These are phyloP conservation scores for Phaeolepiota aurea DNA, from an alignment of 768 basidiomycete species.

Conservation along the genomic window DNA sequence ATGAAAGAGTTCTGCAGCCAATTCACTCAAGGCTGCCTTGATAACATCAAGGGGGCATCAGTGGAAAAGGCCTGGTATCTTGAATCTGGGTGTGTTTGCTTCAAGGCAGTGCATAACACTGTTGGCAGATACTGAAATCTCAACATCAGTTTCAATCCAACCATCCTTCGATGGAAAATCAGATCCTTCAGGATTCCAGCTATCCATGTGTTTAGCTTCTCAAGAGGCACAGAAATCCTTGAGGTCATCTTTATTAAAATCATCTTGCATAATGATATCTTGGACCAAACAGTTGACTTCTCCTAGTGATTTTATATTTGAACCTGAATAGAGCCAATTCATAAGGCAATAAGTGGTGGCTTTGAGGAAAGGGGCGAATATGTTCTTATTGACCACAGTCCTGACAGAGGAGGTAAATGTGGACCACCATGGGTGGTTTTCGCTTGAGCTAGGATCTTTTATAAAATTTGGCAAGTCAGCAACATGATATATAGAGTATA, in stretches of 20 bases:
- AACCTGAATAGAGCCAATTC: conserved; percentile 8
- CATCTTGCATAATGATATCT: conserved; percentile 13
- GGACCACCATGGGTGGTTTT: not conserved
- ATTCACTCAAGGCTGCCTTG: not conserved
- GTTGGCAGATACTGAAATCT: not conserved
- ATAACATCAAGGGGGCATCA: conserved; percentile 4
- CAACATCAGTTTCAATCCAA: not conserved
- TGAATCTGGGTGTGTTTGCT: not conserved
- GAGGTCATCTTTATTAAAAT: conserved; percentile 15
- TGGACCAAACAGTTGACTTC: conserved; percentile 15
- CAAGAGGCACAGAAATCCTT: conserved; percentile 9
- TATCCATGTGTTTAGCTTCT: conserved; percentile 3
- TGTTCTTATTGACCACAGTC: not conserved
- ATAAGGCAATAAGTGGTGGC: conserved; percentile 12
- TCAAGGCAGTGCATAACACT: not conserved
- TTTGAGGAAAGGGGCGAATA: conserved; percentile 13
- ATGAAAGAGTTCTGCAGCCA: conserved; percentile 9
- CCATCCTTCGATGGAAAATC: not conserved
- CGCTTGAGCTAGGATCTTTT: not conserved
- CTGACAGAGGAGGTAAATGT: not conserved
- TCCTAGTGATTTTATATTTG: conserved; percentile 10
- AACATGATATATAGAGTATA: not conserved
- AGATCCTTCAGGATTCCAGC: conserved; percentile 9
- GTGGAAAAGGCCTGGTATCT: not conserved
- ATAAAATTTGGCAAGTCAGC: not conserved